Percentiles rank a stretch among this genome's conserved stretches.
Conservation (phyloP, 805 yeast genomes). For the Kregervanrija pseudodelftensis region DNA sequence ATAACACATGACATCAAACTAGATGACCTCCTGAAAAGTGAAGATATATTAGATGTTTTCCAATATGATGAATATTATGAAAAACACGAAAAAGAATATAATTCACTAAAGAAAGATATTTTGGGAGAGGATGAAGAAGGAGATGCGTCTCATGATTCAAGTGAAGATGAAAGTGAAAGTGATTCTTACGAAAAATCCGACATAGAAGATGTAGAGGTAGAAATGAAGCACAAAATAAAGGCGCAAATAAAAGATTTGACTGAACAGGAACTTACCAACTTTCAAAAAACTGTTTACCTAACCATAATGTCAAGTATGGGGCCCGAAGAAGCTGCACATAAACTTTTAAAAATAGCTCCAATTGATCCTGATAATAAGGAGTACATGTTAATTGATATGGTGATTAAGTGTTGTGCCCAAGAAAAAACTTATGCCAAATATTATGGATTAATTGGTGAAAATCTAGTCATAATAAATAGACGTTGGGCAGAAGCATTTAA, state of each 20-base stretch:
- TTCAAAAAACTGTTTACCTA: constrained; percentile 71
- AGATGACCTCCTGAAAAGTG: constrained; percentile 42
- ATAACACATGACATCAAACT: constrained; percentile 48
- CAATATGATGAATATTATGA: constrained; percentile 44
- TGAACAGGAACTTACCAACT: constrained; percentile 51
- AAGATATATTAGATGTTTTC: constrained; percentile 42
- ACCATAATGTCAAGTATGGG: constrained; percentile 87
- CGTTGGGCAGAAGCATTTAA: constrained; percentile 55
- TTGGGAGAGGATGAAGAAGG: constrained; percentile 28
- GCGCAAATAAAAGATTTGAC: constrained; percentile 58
- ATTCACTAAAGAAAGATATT: constrained; percentile 34
- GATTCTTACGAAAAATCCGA: constrained; percentile 13
- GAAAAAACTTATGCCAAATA: constrained; percentile 82
- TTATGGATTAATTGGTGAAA: constrained; percentile 71
- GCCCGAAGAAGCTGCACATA: constrained; percentile 89
- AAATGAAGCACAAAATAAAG: constrained; percentile 16
- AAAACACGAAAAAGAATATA: constrained; percentile 42
- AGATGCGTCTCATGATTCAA: constrained; percentile 21
- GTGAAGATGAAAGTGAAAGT: constrained; percentile 7
- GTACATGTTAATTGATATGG: constrained; percentile 56
- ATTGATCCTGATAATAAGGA: constrained; percentile 36
- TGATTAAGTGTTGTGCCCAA: constrained; percentile 75
- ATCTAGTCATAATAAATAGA: constrained; percentile 42
- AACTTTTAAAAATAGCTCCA: constrained; percentile 48
- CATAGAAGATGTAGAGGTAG: constrained; percentile 20